These are phyloP conservation scores for Sclerotiophoma versabilis DNA, from an alignment of 2,329 filamentous ascomycete genomes.

Conservation along the genomic window DNA sequence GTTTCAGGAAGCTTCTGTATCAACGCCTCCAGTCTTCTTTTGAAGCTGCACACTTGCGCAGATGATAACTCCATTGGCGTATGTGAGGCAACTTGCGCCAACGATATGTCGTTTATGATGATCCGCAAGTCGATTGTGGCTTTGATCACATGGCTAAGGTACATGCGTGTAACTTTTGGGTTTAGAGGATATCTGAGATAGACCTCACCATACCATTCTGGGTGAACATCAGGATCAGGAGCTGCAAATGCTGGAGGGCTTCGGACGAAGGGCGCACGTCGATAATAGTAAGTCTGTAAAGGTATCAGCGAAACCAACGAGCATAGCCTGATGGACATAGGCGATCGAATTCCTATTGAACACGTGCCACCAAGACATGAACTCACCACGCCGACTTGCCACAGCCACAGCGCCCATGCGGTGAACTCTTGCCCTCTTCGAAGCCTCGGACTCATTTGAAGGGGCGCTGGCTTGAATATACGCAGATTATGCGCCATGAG, in stretches of 20 bases:
- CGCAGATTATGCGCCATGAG: slow-evolving; percentile 22
- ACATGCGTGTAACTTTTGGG: not conserved
- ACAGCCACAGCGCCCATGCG: slow-evolving; percentile 19
- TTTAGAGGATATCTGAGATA: slow-evolving; percentile 10
- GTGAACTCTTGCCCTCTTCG: slow-evolving; percentile 15
- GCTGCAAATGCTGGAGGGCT: slow-evolving; percentile 12
- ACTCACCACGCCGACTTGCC: slow-evolving; percentile 8
- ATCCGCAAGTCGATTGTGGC: slow-evolving; percentile 12
- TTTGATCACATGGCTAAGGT: slow-evolving; percentile 16
- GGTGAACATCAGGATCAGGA: slow-evolving; percentile 18
- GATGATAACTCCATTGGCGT: not conserved
- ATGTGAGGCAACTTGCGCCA: not conserved
- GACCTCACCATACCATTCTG: slow-evolving; percentile 29
- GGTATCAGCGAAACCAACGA: not conserved
- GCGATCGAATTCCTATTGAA: too few species aligned
- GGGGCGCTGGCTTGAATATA: slow-evolving; percentile 12
- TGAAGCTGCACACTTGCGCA: not conserved
- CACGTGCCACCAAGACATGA: too few species aligned
- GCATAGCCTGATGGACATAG: not conserved
- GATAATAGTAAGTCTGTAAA: slow-evolving; percentile 15
- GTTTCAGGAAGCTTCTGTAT: not conserved
- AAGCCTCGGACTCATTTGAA: not conserved
- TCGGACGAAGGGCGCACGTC: slow-evolving; percentile 8
- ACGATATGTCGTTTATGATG: slow-evolving; percentile 4
- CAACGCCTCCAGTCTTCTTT: not conserved